Base-by-base conservation (phyloP, 2,329 filamentous ascomycete genomes). In the Fusarium gaditjirri region DNA sequence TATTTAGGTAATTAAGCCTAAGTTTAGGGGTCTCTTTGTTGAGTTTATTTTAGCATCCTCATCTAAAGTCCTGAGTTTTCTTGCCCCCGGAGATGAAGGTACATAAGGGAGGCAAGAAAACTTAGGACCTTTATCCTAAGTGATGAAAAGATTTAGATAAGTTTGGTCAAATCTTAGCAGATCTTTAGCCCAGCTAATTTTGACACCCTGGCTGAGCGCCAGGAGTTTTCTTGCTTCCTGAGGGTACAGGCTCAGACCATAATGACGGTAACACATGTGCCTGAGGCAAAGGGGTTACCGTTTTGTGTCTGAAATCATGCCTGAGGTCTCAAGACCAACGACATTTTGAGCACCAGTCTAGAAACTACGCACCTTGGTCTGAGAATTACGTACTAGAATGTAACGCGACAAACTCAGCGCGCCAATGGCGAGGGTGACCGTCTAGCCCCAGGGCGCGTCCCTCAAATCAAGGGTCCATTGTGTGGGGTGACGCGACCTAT, bases 271-370 rank as follows among this genome's bases (percentile, higher is more conserved):
- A 43, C 10, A 52, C 27, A 33, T 31, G 5, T 77, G 80, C 80
- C 80, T 81, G 57, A 81, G 80, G 80, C 80, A 77, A 43, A 36
- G 7, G 27, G 36, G 41, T 59, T 61, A 43, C 38, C 33, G 23
- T 70, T 72, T 65, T 69, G 46, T 35, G 55, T 31, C 43, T 33
- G 23, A 49, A 23, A 47, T 71, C 50, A 27, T 76, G 72, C 74
- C 73, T 76, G 70, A 76, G 71, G 71, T 70, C 54, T 61, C 66
- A 23, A 64, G n/a, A 17, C 31, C 29, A 33, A 39, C 13, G 17
- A 36, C 21, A n/a, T 47, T 58, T 54, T n/a, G n/a, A 42, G 12
- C 2, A 5, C 0, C 46, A 41, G 58, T 68, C 72, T 50, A 47
- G 58, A 31, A 43, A 66, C 44, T 77, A 75, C 75, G 75, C 68